A percentile compares a stretch with the other conserved stretches of the same genome.
Conservation (phyloP, 192 early-diverging fungal genomes). For the Entomortierella parvispora region DNA sequence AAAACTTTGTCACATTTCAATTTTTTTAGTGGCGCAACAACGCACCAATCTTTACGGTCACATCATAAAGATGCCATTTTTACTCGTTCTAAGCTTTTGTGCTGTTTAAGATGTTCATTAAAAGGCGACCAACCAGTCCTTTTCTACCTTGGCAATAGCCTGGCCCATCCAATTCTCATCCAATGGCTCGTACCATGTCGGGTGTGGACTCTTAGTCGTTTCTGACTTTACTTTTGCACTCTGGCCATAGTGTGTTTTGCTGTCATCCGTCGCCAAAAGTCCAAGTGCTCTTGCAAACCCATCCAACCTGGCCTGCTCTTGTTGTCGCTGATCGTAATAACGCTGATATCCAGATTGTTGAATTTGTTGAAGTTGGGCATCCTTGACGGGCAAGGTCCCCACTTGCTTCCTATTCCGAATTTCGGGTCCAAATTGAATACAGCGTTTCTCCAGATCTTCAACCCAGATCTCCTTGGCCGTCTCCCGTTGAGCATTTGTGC, state of each 20-base stretch:
- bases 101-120: too few relatives aligned
- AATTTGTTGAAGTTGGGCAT: background rate
- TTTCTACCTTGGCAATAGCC: constrained; percentile 14
- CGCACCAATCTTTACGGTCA: too few relatives aligned
- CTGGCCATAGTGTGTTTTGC: background rate
- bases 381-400: too few relatives aligned
- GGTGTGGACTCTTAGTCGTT: background rate
- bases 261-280: too few relatives aligned
- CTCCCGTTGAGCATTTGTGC: constrained; percentile 28
- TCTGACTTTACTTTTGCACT: background rate
- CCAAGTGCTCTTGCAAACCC: too few relatives aligned
- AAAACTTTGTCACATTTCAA: too few relatives aligned
- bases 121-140: constrained; percentile 18
- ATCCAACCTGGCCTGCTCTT: too few relatives aligned
- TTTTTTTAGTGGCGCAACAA: too few relatives aligned
- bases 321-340: too few relatives aligned
- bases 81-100: too few relatives aligned
- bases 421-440: constrained; percentile 29
- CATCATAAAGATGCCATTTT: too few relatives aligned
- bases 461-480: constrained; percentile 36
- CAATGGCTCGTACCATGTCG: background rate
- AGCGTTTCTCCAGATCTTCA: constrained; percentile 21
- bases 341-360: background rate
- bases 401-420: background rate
- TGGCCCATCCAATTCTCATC: constrained; percentile 15